Evolutionary conservation across 306 rosid genomes (phyloP).

Genomic region (Quercus bicolor): DNA sequence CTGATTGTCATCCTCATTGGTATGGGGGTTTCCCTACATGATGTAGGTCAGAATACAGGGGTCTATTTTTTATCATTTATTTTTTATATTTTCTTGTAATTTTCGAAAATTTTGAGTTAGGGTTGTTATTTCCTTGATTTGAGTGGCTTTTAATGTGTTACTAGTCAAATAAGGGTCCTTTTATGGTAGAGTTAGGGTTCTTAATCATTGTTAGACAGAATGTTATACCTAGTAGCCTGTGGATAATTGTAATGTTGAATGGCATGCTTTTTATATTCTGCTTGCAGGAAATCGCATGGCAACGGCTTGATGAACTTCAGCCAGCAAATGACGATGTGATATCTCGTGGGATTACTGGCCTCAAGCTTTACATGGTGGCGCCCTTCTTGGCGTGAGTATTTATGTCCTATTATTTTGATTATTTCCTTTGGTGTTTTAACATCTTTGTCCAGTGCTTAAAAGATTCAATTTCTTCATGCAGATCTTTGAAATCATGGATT

Average conservation of each 20-base stretch:
- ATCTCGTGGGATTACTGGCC: constrained; percentile 93
- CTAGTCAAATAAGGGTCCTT: no score
- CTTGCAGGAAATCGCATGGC: constrained; percentile 96
- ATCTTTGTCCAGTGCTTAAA: constrained; percentile 12
- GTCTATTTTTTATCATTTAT: no score
- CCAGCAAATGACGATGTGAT: constrained; percentile 80
- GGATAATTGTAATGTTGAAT: constrained; percentile 20
- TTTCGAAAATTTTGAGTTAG: no score
- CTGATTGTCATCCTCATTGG: no score
- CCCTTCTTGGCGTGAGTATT: constrained; percentile 84
- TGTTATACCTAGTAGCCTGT: neutral
- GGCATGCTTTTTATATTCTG: constrained; percentile 17
- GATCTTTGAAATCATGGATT: constrained; percentile 78
- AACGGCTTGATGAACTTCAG: constrained; percentile 81
- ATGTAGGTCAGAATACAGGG: no score
- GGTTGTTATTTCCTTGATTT: no score
- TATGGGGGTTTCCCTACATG: no score
- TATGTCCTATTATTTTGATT: constrained; percentile 20
- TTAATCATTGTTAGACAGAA: neutral
- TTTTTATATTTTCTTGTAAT: no score
- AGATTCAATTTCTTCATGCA: constrained; percentile 36
- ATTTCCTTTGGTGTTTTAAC: constrained; percentile 11
- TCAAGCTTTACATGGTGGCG: constrained; percentile 97
- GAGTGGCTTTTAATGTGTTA: no score
- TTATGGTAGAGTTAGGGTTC: no score